Conservation (phyloP, 2,329 filamentous ascomycete species). For the Pseudocercospora macadamiae region DNA sequence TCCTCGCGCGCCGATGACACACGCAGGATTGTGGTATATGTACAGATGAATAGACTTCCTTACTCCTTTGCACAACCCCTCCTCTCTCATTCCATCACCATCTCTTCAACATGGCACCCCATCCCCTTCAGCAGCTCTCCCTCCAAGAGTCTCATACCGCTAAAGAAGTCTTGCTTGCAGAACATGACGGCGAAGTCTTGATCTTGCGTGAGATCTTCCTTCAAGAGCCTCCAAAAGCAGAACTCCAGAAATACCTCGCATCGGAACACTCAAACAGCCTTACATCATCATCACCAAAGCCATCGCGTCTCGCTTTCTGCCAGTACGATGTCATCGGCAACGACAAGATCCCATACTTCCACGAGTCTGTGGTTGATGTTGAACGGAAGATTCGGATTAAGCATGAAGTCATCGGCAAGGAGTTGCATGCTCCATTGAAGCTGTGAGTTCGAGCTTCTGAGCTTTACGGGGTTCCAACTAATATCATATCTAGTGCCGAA, state of each 20-base stretch:
- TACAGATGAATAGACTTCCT: neutral
- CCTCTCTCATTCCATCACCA: neutral
- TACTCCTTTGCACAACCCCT: neutral
- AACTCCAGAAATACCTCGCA: conserved; percentile 33
- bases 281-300: conserved; percentile 24
- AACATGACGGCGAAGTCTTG: conserved; percentile 29
- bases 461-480: neutral
- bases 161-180: conserved; percentile 28
- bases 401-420: conserved; percentile 36
- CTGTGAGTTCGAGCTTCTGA: conserved; percentile 29
- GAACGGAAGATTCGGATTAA: conserved; percentile 26
- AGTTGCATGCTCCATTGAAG: conserved; percentile 35
- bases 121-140: conserved; percentile 29
- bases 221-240: conserved; percentile 36
- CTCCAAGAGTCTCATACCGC: conserved; percentile 28
- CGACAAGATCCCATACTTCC: conserved; percentile 56
- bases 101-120: conserved; percentile 15
- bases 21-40: neutral
- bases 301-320: conserved; percentile 54
- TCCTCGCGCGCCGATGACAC: neutral
- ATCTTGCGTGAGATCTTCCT: conserved; percentile 36
- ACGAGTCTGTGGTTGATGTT: conserved; percentile 53
- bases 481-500: conserved; percentile 31
- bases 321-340: conserved; percentile 60
- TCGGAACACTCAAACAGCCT: conserved; percentile 34